Conservation (phyloP, 495 filamentous ascomycete genomes). For the Aspergillus ostianus region DNA sequence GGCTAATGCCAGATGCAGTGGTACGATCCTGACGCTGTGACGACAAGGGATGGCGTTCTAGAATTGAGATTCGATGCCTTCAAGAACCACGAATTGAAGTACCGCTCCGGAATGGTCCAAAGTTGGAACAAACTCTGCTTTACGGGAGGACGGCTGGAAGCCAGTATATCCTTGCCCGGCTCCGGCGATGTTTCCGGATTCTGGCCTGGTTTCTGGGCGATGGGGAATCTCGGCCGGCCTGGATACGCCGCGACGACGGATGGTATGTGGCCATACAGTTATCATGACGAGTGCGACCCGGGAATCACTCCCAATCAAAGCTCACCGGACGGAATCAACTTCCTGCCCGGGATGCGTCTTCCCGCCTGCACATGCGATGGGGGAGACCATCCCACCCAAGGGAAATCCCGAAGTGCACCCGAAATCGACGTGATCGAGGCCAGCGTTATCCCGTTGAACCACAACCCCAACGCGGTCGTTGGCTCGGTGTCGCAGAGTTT, state of each 20-base stretch:
- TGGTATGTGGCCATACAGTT: conserved; percentile 80
- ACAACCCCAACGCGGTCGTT: conserved; percentile 42
- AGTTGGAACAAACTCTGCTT: conserved; percentile 82
- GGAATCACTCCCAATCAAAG: conserved; percentile 81
- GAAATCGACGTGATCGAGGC: conserved; percentile 79
- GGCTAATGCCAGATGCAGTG: conserved; percentile 43
- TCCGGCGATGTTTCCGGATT: conserved; percentile 66
- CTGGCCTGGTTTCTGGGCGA: conserved; percentile 82
- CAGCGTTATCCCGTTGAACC: conserved; percentile 55
- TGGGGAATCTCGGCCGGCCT: conserved; percentile 71
- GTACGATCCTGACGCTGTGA: conserved; percentile 78
- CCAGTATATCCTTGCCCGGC: conserved; percentile 72
- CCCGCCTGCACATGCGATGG: conserved; percentile 66
- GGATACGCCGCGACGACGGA: conserved; percentile 70
- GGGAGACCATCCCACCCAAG: conserved; percentile 68
- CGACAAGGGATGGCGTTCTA: conserved; percentile 64
- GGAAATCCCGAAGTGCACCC: conserved; percentile 68
- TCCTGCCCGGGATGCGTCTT: conserved; percentile 70
- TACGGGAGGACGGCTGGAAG: conserved; percentile 74
- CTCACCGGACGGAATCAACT: conserved; percentile 62
- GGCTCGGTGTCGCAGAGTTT: conserved; percentile 69
- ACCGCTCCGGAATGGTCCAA: conserved; percentile 78
- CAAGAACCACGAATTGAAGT: conserved; percentile 65
- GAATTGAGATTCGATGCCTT: conserved; percentile 67
- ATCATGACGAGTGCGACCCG: conserved; percentile 67